phyloP scores from a whole-genome alignment of 257 asterid genomes.

The Fraxinus quadrangulata region DNA sequence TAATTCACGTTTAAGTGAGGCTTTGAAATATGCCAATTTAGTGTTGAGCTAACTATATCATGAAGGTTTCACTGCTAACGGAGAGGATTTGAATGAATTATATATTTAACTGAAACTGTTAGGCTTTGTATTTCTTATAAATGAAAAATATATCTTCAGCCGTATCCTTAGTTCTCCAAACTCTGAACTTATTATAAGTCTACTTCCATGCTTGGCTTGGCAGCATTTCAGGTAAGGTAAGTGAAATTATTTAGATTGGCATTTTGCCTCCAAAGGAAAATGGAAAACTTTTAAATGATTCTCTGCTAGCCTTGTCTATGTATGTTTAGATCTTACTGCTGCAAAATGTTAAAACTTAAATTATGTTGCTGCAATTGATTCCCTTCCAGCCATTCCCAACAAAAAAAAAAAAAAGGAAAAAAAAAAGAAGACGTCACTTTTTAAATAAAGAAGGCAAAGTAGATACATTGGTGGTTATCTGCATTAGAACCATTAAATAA shows the following conservation, averaged over 20 bases:
- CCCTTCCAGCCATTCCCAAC: neutral
- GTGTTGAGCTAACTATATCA: neutral
- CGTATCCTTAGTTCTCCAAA: neutral
- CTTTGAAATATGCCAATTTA: neutral
- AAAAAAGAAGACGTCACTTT: neutral
- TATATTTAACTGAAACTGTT: neutral
- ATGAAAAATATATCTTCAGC: neutral
- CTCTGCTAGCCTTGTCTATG: neutral
- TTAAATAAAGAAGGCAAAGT: neutral
- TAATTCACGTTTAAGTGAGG: neutral
- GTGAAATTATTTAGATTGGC: neutral
- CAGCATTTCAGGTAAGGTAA: neutral
- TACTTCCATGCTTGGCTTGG: neutral
- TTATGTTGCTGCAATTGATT: conserved; percentile 10
- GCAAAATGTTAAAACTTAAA: neutral
- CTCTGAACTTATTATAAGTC: neutral
- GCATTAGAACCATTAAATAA: too few relatives aligned
- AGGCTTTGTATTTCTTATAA: neutral
- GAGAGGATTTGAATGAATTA: neutral
- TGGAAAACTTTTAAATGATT: conserved; percentile 13
- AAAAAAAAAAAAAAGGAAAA: neutral
- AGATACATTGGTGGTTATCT: neutral
- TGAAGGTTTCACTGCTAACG: neutral
- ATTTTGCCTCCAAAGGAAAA: neutral
- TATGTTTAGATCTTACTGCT: neutral